A percentile compares a stretch with the other conserved stretches of the same genome.
These are phyloP conservation scores for Suillus occidentalis DNA, from an alignment of 768 basidiomycete species.

Conservation along the genomic window DNA sequence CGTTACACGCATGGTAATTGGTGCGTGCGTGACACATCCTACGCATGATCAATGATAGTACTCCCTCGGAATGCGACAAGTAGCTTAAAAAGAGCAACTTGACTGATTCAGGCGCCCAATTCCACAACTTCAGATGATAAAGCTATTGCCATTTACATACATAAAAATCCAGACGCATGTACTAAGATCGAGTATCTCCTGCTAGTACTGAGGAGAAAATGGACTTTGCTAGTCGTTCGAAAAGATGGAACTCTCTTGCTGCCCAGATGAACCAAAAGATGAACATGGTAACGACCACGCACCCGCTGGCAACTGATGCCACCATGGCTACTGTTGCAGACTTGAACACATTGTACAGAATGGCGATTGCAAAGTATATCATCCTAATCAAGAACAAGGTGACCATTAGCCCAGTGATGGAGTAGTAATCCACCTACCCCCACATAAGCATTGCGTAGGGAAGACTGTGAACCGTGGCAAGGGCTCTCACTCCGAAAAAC, in stretches of 20 bases:
- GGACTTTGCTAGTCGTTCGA: not conserved
- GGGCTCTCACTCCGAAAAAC: not conserved
- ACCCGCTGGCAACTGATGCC: not conserved
- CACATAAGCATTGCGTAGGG: constrained; percentile 4
- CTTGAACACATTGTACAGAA: not conserved
- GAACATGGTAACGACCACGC: not conserved
- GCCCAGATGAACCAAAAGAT: not conserved
- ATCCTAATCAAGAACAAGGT: not conserved
- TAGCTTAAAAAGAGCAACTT: not conserved
- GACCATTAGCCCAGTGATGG: not conserved
- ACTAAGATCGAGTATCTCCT: not conserved
- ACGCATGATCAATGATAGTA: no score
- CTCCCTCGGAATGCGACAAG: no score
- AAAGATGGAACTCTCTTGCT: not conserved
- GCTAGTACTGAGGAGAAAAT: not conserved
- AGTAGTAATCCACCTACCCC: not conserved
- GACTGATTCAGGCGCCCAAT: not conserved
- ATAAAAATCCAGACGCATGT: not conserved
- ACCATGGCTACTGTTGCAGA: not conserved
- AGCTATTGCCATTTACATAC: not conserved
- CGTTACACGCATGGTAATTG: no score
- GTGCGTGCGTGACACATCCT: no score
- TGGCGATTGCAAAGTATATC: not conserved
- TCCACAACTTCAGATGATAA: not conserved
- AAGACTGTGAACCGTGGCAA: not conserved